Evolutionary conservation across 2,329 filamentous ascomycete genomes (phyloP), one percentile per base, ranked within the genome.

Genomic region (Aureobasidium sp.): DNA sequence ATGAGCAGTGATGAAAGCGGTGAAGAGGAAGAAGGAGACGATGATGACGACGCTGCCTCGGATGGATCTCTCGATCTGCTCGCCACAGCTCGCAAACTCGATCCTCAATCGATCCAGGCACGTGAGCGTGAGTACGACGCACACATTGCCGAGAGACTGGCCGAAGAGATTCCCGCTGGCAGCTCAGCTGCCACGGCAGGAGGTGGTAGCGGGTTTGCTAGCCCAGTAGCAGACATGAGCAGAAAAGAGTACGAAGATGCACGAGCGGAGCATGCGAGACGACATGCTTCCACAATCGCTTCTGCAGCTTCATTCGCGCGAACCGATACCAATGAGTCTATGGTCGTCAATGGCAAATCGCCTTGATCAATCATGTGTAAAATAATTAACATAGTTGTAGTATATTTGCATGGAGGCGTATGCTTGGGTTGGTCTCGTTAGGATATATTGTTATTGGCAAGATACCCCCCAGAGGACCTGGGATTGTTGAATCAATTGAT

Each of bases 151-250:
- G 74, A 76, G 19, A 68, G 73, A 1, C 62, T 77, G 0, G 71
- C 72, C 0, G 72, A 75, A 29, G 71, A 74, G 14, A 76, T 77
- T 30, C 72, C 71, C 0, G 70, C 73, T 1, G 74, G 74, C 11
- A 74, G 71, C 47, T 73, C 70, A 10, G 74, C 74, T 2, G 70
- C 70, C 2, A 75, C 74, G 0, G 74, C 73, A 3, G 73, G 71
- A 3, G 74, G 74, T 8, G 74, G 74, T 6, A 74, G 71, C 37
- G 74, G 74, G 0, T 75, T 72, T 54, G 71, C 69, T 32, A 74
- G 64, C 39, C 74, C 74, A 3, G 62, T 58, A 0, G 48, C 53
- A 5, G 44, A 30, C 5, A 37, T 54, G 8, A 40, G 32, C 32
- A 22, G 34, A 17, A 40, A 38, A 4, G 52, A 54, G 11, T 54